A percentile compares a stretch with the other conserved stretches of the same genome.
Conservation (phyloP, 176 grass and related monocot species). For the Miscanthus lutarioriparius region DNA sequence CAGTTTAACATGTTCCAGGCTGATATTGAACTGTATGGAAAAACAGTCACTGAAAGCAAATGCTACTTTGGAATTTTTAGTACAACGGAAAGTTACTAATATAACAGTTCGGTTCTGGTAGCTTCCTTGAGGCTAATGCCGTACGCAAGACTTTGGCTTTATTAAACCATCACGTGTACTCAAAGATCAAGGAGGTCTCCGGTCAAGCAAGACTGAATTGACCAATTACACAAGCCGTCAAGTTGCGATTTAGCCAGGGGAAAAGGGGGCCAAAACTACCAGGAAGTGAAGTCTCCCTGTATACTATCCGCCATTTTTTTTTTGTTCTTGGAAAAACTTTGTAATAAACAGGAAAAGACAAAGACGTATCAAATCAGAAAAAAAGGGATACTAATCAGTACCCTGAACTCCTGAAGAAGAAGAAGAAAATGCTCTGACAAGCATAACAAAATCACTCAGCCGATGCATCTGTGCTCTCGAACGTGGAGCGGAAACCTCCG, state of each 20-base stretch:
- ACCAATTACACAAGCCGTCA: background rate
- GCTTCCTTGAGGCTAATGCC: slow-evolving; percentile 14
- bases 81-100: background rate
- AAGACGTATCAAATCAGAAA: background rate
- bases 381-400: background rate
- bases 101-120: slow-evolving; percentile 25
- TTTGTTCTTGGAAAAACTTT: background rate
- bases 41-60: background rate
- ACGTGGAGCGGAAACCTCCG: background rate
- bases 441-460: background rate
- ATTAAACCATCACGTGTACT: slow-evolving; percentile 15
- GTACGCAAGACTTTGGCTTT: background rate
- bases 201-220: slow-evolving; percentile 20
- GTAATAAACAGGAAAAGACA: background rate
- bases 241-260: background rate
- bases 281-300: background rate
- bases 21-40: background rate
- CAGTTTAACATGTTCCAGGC: background rate
- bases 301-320: background rate
- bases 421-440: background rate
- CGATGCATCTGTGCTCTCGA: background rate
- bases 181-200: background rate
- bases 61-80: background rate
- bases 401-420: no score
- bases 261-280: background rate